Evolutionary conservation across 257 asterid genomes (phyloP).

Genomic region (Dorcoceras hygrometricum): DNA sequence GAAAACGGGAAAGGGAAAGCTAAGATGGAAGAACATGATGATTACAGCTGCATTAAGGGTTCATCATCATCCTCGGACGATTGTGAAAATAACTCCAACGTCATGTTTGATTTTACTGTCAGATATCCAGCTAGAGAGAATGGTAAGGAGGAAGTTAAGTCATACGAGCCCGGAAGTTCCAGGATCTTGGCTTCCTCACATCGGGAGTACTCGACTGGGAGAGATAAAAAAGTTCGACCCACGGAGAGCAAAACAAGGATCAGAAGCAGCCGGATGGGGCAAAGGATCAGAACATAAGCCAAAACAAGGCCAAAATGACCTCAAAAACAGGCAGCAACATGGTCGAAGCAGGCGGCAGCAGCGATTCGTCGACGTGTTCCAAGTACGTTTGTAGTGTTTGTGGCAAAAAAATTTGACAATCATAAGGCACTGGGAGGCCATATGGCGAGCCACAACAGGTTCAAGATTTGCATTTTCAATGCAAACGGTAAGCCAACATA

Average conservation of each 20-base stretch:
- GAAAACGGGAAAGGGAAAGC: slow-evolving; percentile 13
- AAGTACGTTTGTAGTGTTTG: slow-evolving; percentile 35
- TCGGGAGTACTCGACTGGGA: background rate
- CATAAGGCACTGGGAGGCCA: slow-evolving; percentile 46
- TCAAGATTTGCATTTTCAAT: slow-evolving; percentile 25
- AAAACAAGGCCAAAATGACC: background rate
- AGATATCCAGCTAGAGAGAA: background rate
- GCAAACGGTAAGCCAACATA: slow-evolving; percentile 12
- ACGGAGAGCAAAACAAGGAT: background rate
- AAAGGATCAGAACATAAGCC: background rate
- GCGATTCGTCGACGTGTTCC: background rate
- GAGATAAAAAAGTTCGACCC: background rate
- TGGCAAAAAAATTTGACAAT: slow-evolving; percentile 15
- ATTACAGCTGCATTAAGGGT: background rate
- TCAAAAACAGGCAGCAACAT: background rate
- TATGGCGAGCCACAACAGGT: slow-evolving; percentile 37
- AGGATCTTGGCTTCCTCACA: background rate
- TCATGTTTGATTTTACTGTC: background rate
- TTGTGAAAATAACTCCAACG: background rate
- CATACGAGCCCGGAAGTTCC: background rate
- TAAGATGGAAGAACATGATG: background rate
- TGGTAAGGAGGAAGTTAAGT: background rate
- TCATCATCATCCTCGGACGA: background rate
- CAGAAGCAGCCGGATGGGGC: background rate
- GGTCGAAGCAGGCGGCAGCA: background rate